These are phyloP conservation scores for Kockovaella imperatae DNA, from an alignment of 768 basidiomycete genomes.

Conservation along the genomic window DNA sequence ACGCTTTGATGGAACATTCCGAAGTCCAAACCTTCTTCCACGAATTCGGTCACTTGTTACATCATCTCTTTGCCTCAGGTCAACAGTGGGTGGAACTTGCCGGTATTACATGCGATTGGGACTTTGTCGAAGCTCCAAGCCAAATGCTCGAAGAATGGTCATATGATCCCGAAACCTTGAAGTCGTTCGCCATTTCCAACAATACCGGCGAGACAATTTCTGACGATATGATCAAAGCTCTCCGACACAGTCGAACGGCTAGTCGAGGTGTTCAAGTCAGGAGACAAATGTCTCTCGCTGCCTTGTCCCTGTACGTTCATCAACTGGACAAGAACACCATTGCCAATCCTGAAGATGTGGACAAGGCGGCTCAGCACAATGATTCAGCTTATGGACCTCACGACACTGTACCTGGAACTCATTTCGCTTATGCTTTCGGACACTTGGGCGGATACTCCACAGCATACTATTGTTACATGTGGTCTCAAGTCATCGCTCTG, in stretches of 20 bases:
- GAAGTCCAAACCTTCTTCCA: slow-evolving; percentile 1
- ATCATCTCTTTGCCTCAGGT: background rate
- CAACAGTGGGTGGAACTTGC: background rate
- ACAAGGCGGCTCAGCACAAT: background rate
- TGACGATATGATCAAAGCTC: background rate
- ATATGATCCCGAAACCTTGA: background rate
- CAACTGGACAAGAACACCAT: background rate
- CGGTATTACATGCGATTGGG: background rate
- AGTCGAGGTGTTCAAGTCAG: background rate
- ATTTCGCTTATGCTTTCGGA: background rate
- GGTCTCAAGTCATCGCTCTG: background rate
- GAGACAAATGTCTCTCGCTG: background rate
- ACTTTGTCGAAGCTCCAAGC: background rate
- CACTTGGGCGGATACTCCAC: background rate
- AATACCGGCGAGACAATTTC: background rate
- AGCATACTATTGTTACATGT: slow-evolving; percentile 2
- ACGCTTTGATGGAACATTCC: background rate
- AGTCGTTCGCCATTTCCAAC: background rate
- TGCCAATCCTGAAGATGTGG: background rate
- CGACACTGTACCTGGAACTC: background rate
- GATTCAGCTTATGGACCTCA: background rate
- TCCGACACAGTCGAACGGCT: background rate
- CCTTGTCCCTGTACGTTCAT: background rate
- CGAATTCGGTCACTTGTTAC: background rate
- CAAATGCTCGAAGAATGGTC: slow-evolving; percentile 1